Evolutionary conservation across 2,329 filamentous ascomycete genomes (phyloP), one percentile per base, ranked within the genome.

Genomic region (Phaeosphaeriaceae sp.): DNA sequence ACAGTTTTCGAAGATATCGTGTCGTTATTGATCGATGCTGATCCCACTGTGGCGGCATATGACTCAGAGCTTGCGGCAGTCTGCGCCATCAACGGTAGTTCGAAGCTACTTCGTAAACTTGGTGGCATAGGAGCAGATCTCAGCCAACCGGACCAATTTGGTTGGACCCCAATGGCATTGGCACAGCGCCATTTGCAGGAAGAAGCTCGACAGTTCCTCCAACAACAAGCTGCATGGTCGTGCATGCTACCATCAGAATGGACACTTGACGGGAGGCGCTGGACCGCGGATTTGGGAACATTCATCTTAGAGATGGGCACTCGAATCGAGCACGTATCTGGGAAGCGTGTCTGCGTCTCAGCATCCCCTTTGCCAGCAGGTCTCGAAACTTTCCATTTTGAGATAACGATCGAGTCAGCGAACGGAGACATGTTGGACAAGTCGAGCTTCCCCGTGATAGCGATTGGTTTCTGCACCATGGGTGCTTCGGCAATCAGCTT

Each of bases 41-140:
- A 26, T 28, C 46, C 46, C 3, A n/a, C 17, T 9, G 9, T 22
- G 1, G 46, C 46, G 9, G 46, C 23, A 26, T 21, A 15, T 30
- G 46, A 49, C 24, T 10, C 46, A 24, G 46, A 49, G 46, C 46
- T 49, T n/a, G 46, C 24, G n/a, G 46, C 46, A 13, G 22, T 49
- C 26, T 49, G 46, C 23, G 46, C 46, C 23, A 49, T 26, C 23
- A 49, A 49, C 46, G 46, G 46, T 13, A 49, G 46, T 22, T 24
- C 22, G 11, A 24, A 26, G 26, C 23, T 49, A 28, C 46, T 49
- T 13, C 46, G 26, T 24, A 21, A 49, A n/a, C 22, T 49, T 3
- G 26, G 21, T 26, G 13, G 17, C 15, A 49, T 49, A 15, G 46
- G 46, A 17, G 46, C 46, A 17, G 46, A 49, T 28, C n/a, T 49